Evolutionary conservation across 2,329 filamentous ascomycete genomes (phyloP).

Genomic region (Pseudocercospora cruenta): DNA sequence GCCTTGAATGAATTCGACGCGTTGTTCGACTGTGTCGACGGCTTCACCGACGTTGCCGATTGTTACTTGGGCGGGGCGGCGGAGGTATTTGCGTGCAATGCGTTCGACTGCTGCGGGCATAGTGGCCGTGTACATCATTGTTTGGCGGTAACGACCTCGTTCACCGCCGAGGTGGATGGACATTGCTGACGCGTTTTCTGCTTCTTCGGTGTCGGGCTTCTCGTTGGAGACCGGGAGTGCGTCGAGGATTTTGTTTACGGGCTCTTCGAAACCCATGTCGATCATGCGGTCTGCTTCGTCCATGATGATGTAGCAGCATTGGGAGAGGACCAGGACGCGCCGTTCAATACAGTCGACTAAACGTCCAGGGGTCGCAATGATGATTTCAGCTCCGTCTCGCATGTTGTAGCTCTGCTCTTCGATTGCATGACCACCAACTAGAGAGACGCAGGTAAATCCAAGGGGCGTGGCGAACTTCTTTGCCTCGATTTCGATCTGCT

Average conservation of each 20-base stretch:
- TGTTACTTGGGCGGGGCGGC: slow-evolving; percentile 87
- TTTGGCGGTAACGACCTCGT: slow-evolving; percentile 85
- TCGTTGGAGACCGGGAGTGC: slow-evolving; percentile 90
- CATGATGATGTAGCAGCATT: slow-evolving; percentile 99
- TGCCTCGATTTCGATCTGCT: slow-evolving; percentile 94
- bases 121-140: slow-evolving; percentile 99
- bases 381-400: slow-evolving; percentile 91
- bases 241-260: slow-evolving; percentile 95
- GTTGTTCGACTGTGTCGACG: slow-evolving; percentile 96
- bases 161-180: slow-evolving; percentile 69
- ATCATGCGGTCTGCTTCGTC: slow-evolving; percentile 99
- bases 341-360: slow-evolving; percentile 96
- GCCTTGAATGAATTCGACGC: slow-evolving; percentile 85
- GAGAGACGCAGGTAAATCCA: slow-evolving; percentile 92
- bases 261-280: slow-evolving; percentile 95
- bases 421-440: slow-evolving; percentile 94
- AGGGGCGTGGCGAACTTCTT: slow-evolving; percentile 88
- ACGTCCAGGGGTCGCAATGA: slow-evolving; percentile 97
- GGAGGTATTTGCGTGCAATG: slow-evolving; percentile 95
- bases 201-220: slow-evolving; percentile 91
- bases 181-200: slow-evolving; percentile 87
- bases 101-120: slow-evolving; percentile 93
- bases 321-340: slow-evolving; percentile 85
- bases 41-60: slow-evolving; percentile 95
- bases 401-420: slow-evolving; percentile 92